Conservation (phyloP, 2,329 filamentous ascomycete species). For the Arthroderma uncinatum region DNA sequence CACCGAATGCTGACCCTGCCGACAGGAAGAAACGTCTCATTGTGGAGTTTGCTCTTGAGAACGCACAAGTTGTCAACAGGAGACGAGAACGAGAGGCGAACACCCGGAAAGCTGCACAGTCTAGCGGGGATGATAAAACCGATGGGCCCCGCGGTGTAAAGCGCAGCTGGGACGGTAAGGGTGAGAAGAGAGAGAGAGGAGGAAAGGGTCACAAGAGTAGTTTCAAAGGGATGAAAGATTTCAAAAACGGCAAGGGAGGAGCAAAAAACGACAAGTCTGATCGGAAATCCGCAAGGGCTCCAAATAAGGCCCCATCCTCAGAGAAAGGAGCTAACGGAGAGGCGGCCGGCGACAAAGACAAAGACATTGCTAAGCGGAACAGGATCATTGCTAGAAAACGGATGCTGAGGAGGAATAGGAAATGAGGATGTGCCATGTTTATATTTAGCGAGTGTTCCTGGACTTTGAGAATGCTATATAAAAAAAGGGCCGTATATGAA, state of each 20-base stretch:
- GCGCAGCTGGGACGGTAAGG: constrained; percentile 10
- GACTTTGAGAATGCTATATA: not conserved
- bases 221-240: constrained; percentile 10
- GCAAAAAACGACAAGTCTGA: not conserved
- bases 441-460: not conserved
- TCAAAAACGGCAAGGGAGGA: constrained; percentile 15
- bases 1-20: constrained; percentile 22
- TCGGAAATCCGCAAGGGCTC: constrained; percentile 10
- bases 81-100: constrained; percentile 55
- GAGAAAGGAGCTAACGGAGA: constrained; percentile 19
- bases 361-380: constrained; percentile 52
- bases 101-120: constrained; percentile 26
- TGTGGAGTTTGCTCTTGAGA: constrained; percentile 96
- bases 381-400: constrained; percentile 80
- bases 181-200: constrained; percentile 20
- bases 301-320: constrained; percentile 9
- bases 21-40: constrained; percentile 66
- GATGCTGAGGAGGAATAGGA: constrained; percentile 56
- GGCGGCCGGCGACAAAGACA: constrained; percentile 32
- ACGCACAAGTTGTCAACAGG: constrained; percentile 84
- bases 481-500: not conserved
- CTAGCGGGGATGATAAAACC: not conserved
- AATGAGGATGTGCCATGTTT: constrained; percentile 20
- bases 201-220: constrained; percentile 10
- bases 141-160: not conserved